Percentiles rank a stretch among this genome's conserved stretches.
Evolutionary conservation across 139 green algal species (phyloP).

Genomic region (Zygnema cylindricum): DNA sequence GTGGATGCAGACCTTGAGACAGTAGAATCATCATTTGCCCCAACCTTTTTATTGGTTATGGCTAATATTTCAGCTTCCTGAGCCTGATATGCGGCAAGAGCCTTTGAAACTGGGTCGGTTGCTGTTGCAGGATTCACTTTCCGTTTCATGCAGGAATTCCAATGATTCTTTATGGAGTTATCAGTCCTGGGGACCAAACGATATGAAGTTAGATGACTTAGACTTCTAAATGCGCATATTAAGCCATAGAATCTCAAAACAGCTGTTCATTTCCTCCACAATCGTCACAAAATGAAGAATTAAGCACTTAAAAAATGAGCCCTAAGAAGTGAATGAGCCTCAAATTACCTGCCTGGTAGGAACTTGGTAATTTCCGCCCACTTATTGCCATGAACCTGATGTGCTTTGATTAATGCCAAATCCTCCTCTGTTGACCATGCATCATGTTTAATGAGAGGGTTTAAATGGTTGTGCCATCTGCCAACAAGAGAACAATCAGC

Average conservation of each 20-base stretch:
- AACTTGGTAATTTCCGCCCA: slow-evolving; percentile 79
- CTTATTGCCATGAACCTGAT: slow-evolving; percentile 71
- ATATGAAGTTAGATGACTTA: too few species aligned
- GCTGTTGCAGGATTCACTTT: slow-evolving; percentile 20
- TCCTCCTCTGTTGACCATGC: slow-evolving; percentile 69
- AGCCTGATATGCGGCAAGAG: slow-evolving; percentile 11
- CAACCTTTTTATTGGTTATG: too few species aligned
- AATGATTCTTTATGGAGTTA: slow-evolving; percentile 95
- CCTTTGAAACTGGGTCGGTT: slow-evolving; percentile 24
- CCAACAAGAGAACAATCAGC: too few species aligned
- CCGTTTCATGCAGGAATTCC: slow-evolving; percentile 68
- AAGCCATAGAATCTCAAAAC: too few species aligned
- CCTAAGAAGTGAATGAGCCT: slow-evolving; percentile 65
- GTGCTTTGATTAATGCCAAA: slow-evolving; percentile 59
- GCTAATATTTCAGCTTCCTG: slow-evolving; percentile 1
- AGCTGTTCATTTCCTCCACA: too few species aligned
- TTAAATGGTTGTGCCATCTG: slow-evolving; percentile 82
- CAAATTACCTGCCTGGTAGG: slow-evolving; percentile 79
- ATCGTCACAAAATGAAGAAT: too few species aligned
- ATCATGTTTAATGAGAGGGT: slow-evolving; percentile 70
- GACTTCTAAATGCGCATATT: too few species aligned
- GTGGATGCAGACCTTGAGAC: too few species aligned
- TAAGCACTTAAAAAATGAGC: too few species aligned
- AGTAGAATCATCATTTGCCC: too few species aligned
- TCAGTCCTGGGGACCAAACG: slow-evolving; percentile 71